Evolutionary conservation across 495 filamentous ascomycete species (phyloP).

Genomic region (Monascus purpureus): DNA sequence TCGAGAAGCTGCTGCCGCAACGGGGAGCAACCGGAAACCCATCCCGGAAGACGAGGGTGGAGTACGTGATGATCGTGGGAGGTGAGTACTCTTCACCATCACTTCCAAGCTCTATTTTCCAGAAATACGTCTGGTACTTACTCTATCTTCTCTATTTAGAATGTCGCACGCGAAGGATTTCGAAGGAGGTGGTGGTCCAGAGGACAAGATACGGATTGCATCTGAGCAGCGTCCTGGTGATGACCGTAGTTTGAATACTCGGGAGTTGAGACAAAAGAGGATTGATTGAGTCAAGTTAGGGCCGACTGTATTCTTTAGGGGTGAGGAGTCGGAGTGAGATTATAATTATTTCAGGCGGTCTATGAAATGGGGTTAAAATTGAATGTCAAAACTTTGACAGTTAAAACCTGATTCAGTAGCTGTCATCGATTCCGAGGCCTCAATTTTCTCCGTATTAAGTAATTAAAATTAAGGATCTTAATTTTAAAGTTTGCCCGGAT

Average conservation of each 20-base stretch:
- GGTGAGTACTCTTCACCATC: constrained; percentile 10
- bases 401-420: no score
- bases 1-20: constrained; percentile 25
- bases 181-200: constrained; percentile 36
- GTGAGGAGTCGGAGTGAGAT: no score
- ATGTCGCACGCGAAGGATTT: constrained; percentile 33
- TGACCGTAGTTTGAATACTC: constrained; percentile 23
- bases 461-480: no score
- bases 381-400: no score
- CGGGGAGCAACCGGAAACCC: constrained; percentile 36
- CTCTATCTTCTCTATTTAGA: constrained; percentile 8
- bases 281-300: no score
- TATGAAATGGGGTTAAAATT: no score
- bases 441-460: no score
- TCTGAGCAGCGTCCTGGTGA: constrained; percentile 26
- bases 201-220: constrained; percentile 28
- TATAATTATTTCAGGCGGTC: no score
- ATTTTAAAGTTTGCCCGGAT: no score
- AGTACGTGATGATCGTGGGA: constrained; percentile 28
- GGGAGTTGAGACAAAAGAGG: constrained; percentile 13
- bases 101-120: background rate
- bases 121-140: no score
- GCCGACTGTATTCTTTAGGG: no score
- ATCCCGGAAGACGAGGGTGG: constrained; percentile 41
- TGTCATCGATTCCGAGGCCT: no score